Conservation (phyloP, 441 rosid species). For the Aquilaria agallochum region DNA sequence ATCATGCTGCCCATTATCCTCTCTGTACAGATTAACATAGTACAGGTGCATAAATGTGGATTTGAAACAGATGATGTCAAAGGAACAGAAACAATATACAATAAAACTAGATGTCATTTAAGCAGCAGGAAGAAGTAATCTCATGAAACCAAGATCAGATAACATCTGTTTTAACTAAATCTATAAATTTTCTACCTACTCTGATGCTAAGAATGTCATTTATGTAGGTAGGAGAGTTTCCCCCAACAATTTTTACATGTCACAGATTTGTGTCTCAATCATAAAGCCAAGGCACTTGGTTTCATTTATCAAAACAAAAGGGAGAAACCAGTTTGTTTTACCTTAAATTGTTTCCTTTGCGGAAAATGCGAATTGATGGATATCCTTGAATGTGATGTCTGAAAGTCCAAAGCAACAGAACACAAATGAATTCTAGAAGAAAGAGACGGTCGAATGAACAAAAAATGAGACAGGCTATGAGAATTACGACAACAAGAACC, state of each 20-base stretch:
- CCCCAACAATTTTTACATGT: too few species aligned
- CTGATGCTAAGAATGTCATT: too few species aligned
- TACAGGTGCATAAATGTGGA: slow-evolving; percentile 7
- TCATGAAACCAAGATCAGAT: too few species aligned
- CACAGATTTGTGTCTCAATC: too few species aligned
- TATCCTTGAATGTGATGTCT: slow-evolving; percentile 98
- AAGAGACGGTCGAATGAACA: background rate
- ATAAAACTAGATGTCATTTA: too few species aligned
- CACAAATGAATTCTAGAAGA: background rate
- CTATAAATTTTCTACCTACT: too few species aligned
- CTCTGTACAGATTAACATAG: slow-evolving; percentile 33
- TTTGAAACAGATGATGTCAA: background rate
- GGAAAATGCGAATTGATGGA: slow-evolving; percentile 97
- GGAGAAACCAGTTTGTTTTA: slow-evolving; percentile 21
- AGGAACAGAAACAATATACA: background rate
- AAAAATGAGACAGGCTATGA: background rate
- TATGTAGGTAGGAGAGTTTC: too few species aligned
- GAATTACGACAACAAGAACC: background rate
- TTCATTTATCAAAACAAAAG: too few species aligned
- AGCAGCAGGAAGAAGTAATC: too few species aligned
- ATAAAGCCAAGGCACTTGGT: too few species aligned
- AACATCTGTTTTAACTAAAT: too few species aligned
- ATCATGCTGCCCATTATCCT: slow-evolving; percentile 94
- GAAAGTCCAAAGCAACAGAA: slow-evolving; percentile 21
- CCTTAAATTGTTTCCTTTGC: slow-evolving; percentile 90